A percentile compares a stretch with the other conserved stretches of the same genome.
Evolutionary conservation across 2,329 filamentous ascomycete species (phyloP).

Genomic region (Colletotrichum cereale): DNA sequence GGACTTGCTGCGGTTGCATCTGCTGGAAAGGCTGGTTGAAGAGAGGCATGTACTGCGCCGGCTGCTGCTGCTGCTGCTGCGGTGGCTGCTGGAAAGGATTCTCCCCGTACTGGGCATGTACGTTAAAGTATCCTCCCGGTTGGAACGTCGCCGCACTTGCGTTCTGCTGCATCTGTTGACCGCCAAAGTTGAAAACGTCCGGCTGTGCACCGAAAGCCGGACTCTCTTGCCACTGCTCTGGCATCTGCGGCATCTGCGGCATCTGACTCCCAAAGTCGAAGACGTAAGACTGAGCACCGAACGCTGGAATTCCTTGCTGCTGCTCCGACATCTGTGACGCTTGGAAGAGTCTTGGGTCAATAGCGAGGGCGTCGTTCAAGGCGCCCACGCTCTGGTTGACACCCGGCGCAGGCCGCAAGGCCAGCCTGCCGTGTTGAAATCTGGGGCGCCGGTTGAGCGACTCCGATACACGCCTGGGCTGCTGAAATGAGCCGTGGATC

Average conservation of each 20-base stretch:
- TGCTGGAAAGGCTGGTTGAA: neutral
- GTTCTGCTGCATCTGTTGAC: neutral
- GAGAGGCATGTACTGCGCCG: neutral
- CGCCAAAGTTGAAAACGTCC: neutral
- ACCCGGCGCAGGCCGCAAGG: neutral
- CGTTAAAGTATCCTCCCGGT: conserved; percentile 5
- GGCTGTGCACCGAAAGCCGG: neutral
- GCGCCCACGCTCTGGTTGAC: neutral
- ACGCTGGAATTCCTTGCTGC: neutral
- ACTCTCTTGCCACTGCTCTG: neutral
- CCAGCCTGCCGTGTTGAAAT: neutral
- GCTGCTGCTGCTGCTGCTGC: neutral
- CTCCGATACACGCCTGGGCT: neutral
- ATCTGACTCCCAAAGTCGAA: neutral
- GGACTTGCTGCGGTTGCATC: neutral
- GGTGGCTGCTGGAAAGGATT: conserved; percentile 8
- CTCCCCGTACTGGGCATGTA: neutral
- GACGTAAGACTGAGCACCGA: neutral
- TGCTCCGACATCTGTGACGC: neutral
- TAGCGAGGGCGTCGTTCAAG: too few relatives aligned
- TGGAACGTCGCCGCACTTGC: neutral
- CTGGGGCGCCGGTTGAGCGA: neutral
- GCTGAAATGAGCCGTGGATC: neutral
- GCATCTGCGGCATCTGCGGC: neutral
- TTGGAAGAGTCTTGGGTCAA: neutral